Base-by-base conservation (phyloP, 495 filamentous ascomycete genomes). In the Penicillium odoratum region DNA sequence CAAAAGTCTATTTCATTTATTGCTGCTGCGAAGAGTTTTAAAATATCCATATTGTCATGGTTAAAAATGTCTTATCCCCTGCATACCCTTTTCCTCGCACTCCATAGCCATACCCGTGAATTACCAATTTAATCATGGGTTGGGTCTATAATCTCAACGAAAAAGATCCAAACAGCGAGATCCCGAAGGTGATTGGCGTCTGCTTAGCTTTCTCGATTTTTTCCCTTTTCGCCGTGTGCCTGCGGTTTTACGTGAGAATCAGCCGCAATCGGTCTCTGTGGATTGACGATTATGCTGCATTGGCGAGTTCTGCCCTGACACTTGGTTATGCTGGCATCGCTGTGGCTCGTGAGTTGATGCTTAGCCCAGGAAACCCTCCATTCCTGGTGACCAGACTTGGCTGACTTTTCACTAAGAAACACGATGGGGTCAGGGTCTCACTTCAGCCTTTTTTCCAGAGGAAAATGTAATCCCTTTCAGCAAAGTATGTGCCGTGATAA, bases 61-160 rank as follows among this genome's bases (percentile, higher is more conserved):
- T 45, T 9, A 45, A 45, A 45, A 45, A 5, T 25, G 16, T 21
- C 43, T 38, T 13, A 38, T 38, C 34, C 34, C 31, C 34, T 38
- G 10, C 34, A 38, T 38, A 38, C 5, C 10, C 10, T 38, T 38
- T 38, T 38, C 34, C 34, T 38, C 34, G 10, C 34, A 11, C 8
- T 1, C 7, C 34, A 38, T 13, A 38, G 8, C 34, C 34, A 38
- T 38, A 38, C 10, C 34, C 43, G 43, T 45, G 43, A 45, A 4
- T 25, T 7, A 25, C 7, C 43, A 45, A 45, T 45, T 26, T 9
- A 21, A 49, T 31, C 29, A 72, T 74, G 69, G 46, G 54, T 49
- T 74, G 71, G 69, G 68, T 72, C 28, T 51, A 72, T 56, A 74
- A 70, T 26, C 64, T 70, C 40, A 30, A 67, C 10, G 25, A 44